These are phyloP conservation scores for Penicillium bialowiezense DNA, from an alignment of 495 filamentous ascomycete species.

Conservation along the genomic window DNA sequence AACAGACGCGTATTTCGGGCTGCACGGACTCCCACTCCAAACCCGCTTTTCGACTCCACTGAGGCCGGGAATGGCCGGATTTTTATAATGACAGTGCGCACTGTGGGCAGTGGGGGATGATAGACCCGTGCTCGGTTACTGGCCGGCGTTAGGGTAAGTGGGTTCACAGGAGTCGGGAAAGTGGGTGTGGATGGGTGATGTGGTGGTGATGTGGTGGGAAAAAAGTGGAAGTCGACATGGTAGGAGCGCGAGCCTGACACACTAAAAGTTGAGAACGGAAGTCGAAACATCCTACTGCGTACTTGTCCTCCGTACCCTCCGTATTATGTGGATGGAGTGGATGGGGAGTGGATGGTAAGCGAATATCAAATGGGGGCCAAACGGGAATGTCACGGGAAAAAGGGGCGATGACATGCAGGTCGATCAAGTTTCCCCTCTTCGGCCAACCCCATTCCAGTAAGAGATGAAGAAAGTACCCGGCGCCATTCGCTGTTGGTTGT, in stretches of 20 bases:
- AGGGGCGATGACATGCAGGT: constrained; percentile 29
- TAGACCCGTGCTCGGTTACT: constrained; percentile 4
- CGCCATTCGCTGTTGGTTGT: not conserved
- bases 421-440: constrained; percentile 23
- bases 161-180: no score
- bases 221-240: no score
- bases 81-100: not conserved
- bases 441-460: not conserved
- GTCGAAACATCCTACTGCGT: no score
- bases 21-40: constrained; percentile 31
- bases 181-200: no score
- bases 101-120: not conserved
- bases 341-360: not conserved
- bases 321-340: no score
- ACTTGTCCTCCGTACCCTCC: no score
- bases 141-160: no score
- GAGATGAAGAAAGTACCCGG: not conserved
- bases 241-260: no score
- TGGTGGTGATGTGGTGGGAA: no score
- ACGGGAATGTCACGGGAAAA: constrained; percentile 14
- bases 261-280: no score
- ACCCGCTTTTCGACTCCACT: constrained; percentile 8
- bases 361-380: constrained; percentile 7
- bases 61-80: constrained; percentile 8
- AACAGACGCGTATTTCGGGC: constrained; percentile 45